phyloP scores from a whole-genome alignment of 148 eudicot species.

The Simmondsia chinensis region DNA sequence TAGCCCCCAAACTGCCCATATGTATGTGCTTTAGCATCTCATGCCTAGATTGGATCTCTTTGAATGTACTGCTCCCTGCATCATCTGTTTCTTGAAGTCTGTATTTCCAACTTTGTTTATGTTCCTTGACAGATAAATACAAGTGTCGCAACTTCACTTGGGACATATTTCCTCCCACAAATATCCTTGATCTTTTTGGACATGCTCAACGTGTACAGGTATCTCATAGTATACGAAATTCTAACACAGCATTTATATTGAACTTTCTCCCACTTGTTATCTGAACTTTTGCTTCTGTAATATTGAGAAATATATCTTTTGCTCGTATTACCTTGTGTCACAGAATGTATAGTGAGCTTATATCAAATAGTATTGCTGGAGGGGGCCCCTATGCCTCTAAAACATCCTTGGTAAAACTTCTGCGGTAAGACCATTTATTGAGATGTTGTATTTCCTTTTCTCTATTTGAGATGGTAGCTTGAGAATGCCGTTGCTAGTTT shows the following conservation, averaged over 20 bases:
- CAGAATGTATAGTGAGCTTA: constrained; percentile 99
- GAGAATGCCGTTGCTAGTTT: background rate
- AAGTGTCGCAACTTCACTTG: constrained; percentile 78
- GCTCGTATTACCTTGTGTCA: constrained; percentile 1
- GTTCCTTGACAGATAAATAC: constrained; percentile 78
- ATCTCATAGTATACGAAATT: constrained; percentile 1
- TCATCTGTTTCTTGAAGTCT: background rate
- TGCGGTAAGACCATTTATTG: constrained; percentile 41
- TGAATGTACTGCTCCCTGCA: too few relatives aligned
- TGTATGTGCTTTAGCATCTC: too few relatives aligned
- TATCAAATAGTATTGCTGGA: constrained; percentile 75
- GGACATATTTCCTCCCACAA: constrained; percentile 83
- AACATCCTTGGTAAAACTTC: constrained; percentile 84
- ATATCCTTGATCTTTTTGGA: constrained; percentile 81
- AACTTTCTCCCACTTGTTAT: too few relatives aligned
- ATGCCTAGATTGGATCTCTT: too few relatives aligned
- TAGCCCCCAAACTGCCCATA: too few relatives aligned
- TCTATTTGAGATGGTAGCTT: background rate
- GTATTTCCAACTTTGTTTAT: constrained; percentile 2
- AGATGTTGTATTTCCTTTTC: background rate
- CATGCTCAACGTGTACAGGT: constrained; percentile 99
- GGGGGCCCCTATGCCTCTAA: constrained; percentile 87
- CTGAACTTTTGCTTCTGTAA: too few relatives aligned
- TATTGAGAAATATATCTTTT: too few relatives aligned
- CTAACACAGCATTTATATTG: too few relatives aligned